A percentile compares a stretch with the other conserved stretches of the same genome.
phyloP scores from a whole-genome alignment of 306 rosid genomes.

The Cicer bijugum region DNA sequence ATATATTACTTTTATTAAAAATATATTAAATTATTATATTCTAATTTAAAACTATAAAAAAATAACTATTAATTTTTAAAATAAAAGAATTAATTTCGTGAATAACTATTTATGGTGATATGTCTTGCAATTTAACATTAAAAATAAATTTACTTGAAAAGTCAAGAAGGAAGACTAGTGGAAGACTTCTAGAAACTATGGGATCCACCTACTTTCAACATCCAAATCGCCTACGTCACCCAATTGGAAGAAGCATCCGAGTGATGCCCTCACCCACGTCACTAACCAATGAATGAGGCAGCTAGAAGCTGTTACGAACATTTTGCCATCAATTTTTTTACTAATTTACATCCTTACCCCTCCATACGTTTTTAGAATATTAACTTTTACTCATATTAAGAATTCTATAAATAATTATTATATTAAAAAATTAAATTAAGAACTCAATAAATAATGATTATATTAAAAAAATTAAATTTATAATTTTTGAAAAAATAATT shows the following conservation, averaged over 20 bases:
- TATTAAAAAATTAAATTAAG: no score
- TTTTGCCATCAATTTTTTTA: background rate
- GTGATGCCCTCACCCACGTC: conserved; percentile 40
- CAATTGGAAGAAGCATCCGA: background rate
- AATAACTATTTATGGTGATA: no score
- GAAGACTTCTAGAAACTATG: background rate
- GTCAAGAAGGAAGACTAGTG: conserved; percentile 24
- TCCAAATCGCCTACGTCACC: conserved; percentile 44
- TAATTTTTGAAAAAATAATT: no score
- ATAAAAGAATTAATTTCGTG: no score
- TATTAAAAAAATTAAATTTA: no score
- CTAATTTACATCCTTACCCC: conserved; percentile 5
- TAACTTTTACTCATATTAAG: no score
- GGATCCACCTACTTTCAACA: background rate
- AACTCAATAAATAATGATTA: background rate
- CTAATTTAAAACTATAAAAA: no score
- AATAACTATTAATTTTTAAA: no score
- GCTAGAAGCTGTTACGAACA: background rate
- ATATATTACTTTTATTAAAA: no score
- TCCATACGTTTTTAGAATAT: background rate
- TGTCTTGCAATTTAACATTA: no score
- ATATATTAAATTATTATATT: no score
- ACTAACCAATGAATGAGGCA: background rate
- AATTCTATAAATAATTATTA: background rate
- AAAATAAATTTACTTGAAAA: background rate